phyloP scores from a whole-genome alignment of 2,329 filamentous ascomycete genomes.

The Sporothrix mexicana region DNA sequence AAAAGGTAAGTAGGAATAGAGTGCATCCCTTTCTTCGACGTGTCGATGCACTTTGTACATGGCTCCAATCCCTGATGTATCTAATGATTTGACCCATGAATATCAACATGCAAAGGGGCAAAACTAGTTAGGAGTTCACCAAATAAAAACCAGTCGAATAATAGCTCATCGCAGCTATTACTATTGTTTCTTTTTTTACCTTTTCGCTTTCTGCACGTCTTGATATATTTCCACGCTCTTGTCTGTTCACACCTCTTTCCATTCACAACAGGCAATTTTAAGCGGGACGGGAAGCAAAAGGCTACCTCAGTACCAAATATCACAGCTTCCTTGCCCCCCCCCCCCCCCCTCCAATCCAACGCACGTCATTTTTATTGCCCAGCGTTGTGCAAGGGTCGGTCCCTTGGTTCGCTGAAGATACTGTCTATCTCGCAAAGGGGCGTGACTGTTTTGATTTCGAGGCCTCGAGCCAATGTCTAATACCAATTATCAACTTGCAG shows the following conservation, averaged over 20 bases:
- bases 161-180: slow-evolving; percentile 18
- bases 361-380: slow-evolving; percentile 8
- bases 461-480: not conserved
- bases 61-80: not conserved
- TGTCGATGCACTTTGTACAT: not conserved
- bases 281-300: slow-evolving; percentile 17
- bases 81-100: not conserved
- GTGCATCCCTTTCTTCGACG: slow-evolving; percentile 1
- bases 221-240: not conserved
- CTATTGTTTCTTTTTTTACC: too few species aligned
- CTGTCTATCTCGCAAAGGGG: not conserved
- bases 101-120: not conserved
- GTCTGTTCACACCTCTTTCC: not conserved
- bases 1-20: not conserved
- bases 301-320: not conserved
- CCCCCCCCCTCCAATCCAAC: not conserved
- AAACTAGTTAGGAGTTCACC: too few species aligned
- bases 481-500: not conserved
- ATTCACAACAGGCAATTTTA: slow-evolving; percentile 20
- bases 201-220: not conserved
- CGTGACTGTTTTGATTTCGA: not conserved
- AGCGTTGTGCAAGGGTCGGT: not conserved
- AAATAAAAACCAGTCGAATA: not conserved
- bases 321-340: too few species aligned
- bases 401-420: not conserved